Evolutionary conservation across 202 grass and related monocot genomes (phyloP).

Genomic region (Carex arenaria): DNA sequence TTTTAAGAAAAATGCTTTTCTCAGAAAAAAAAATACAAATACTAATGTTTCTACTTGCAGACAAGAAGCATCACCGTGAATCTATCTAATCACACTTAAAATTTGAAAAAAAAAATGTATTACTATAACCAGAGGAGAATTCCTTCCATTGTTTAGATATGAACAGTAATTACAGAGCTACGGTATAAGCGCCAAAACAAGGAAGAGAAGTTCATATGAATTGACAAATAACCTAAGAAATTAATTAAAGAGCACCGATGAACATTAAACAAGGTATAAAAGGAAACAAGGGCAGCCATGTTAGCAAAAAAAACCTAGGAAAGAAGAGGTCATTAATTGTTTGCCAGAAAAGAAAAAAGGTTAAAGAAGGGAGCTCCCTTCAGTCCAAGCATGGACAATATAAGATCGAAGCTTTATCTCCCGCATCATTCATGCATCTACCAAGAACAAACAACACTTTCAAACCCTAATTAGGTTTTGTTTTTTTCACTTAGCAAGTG

Average conservation of each 20-base stretch:
- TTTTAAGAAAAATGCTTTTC: not conserved
- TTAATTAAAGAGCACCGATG: not conserved
- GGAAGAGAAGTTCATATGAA: not conserved
- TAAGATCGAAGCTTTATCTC: constrained; percentile 78
- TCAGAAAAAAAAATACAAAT: not conserved
- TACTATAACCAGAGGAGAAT: too few species aligned
- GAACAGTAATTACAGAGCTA: too few species aligned
- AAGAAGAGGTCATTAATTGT: not conserved
- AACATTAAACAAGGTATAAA: not conserved
- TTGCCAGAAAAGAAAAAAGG: not conserved
- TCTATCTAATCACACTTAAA: not conserved
- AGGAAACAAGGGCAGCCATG: not conserved
- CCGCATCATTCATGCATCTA: constrained; percentile 99
- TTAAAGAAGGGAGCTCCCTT: constrained; percentile 98
- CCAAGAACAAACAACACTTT: constrained; percentile 35
- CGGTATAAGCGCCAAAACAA: too few species aligned
- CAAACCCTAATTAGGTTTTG: not conserved
- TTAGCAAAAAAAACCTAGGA: not conserved
- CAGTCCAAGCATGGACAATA: constrained; percentile 92
- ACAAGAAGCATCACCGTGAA: not conserved
- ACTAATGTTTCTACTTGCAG: not conserved
- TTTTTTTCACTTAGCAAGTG: constrained; percentile 59
- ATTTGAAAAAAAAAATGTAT: too few species aligned
- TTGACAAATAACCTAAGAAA: too few species aligned
- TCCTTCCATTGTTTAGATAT: too few species aligned